A percentile compares a stretch with the other conserved stretches of the same genome.
phyloP scores from a whole-genome alignment of 441 rosid genomes.

The Biscutella laevigata region DNA sequence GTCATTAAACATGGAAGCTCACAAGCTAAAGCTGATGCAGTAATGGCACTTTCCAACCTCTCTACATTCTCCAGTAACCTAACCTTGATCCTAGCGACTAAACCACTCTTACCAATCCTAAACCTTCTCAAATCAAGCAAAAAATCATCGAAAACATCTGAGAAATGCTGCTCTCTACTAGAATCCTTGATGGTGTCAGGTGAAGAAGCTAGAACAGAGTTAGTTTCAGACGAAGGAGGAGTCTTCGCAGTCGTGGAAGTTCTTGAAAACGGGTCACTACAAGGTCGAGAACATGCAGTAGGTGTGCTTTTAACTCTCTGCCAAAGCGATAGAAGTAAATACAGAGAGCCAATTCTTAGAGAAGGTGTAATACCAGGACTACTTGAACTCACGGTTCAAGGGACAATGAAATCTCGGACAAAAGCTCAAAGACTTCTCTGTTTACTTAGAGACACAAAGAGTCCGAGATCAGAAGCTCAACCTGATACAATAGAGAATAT shows the following conservation, averaged over 20 bases:
- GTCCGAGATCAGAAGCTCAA: slow-evolving; percentile 62
- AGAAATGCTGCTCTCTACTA: slow-evolving; percentile 70
- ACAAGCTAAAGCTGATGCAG: slow-evolving; percentile 59
- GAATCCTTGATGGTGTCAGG: slow-evolving; percentile 70
- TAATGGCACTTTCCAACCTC: slow-evolving; percentile 68
- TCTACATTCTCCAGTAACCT: slow-evolving; percentile 52
- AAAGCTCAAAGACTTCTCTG: slow-evolving; percentile 67
- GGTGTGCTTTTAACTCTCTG: slow-evolving; percentile 73
- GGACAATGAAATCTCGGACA: slow-evolving; percentile 67
- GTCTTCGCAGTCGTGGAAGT: slow-evolving; percentile 73
- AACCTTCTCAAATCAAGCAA: slow-evolving; percentile 54
- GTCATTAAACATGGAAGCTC: slow-evolving; percentile 56
- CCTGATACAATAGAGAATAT: slow-evolving; percentile 83
- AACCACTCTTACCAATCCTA: slow-evolving; percentile 55
- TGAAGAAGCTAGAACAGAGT: slow-evolving; percentile 45
- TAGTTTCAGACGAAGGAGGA: slow-evolving; percentile 67
- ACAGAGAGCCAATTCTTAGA: slow-evolving; percentile 73
- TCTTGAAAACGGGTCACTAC: slow-evolving; percentile 75
- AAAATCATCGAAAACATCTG: slow-evolving; percentile 71
- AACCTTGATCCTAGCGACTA: slow-evolving; percentile 36
- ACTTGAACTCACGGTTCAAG: slow-evolving; percentile 91
- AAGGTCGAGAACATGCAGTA: slow-evolving; percentile 77
- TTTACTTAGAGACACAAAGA: slow-evolving; percentile 61
- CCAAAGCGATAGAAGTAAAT: slow-evolving; percentile 73
- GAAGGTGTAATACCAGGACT: slow-evolving; percentile 97